These are phyloP conservation scores for Pseudonectria buxi DNA, from an alignment of 2,329 filamentous ascomycete species.

Conservation along the genomic window DNA sequence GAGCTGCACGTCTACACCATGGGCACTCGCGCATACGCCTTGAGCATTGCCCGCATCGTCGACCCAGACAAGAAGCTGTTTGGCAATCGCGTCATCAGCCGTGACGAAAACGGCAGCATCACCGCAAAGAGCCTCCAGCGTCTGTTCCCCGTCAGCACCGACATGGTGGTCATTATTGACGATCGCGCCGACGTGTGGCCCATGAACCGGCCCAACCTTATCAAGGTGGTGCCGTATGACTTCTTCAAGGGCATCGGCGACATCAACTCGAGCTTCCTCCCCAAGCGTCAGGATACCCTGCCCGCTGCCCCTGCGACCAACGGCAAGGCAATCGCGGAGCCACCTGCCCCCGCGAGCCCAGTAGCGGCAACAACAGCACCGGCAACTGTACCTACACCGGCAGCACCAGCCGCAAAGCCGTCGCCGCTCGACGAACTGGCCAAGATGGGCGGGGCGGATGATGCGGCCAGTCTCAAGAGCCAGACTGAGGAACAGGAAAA, in stretches of 20 bases:
- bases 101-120: constrained; percentile 93
- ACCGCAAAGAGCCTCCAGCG: constrained; percentile 84
- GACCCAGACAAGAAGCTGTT: constrained; percentile 87
- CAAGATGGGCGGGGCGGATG: constrained; percentile 66
- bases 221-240: constrained; percentile 92
- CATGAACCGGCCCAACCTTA: constrained; percentile 81
- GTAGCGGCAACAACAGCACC: no score
- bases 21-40: constrained; percentile 94
- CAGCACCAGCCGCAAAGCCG: constrained; percentile 18
- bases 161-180: constrained; percentile 99
- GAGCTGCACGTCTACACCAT: constrained; percentile 99
- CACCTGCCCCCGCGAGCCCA: no score
- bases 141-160: constrained; percentile 91
- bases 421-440: constrained; percentile 65
- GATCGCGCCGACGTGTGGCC: constrained; percentile 95
- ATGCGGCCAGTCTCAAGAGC: constrained; percentile 60
- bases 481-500: constrained; percentile 84
- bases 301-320: constrained; percentile 23
- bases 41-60: constrained; percentile 85
- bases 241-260: constrained; percentile 98
- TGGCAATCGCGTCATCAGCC: constrained; percentile 88
- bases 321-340: constrained; percentile 10
- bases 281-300: constrained; percentile 60
- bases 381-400: not conserved
- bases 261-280: constrained; percentile 96